A percentile compares a stretch with the other conserved stretches of the same genome.
These are phyloP conservation scores for Leccinum disarticulatum DNA, from an alignment of 768 basidiomycete species.

Conservation along the genomic window DNA sequence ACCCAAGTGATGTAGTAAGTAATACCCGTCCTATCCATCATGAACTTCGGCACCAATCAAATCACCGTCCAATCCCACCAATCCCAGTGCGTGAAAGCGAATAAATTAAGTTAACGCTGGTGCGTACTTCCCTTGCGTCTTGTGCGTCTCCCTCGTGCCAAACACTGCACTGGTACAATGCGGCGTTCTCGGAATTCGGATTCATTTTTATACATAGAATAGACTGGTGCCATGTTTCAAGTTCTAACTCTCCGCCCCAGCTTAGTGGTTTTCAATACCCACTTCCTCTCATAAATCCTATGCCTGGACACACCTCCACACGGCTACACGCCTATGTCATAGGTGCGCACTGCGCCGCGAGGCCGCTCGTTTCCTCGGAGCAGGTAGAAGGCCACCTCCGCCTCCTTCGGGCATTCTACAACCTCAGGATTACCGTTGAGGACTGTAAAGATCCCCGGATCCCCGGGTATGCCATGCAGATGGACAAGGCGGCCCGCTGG, in stretches of 20 bases:
- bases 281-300: background rate
- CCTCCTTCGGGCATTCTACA: conserved; percentile 34
- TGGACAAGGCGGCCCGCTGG: conserved; percentile 35
- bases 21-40: background rate
- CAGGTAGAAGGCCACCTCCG: conserved; percentile 37
- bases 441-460: conserved; percentile 28
- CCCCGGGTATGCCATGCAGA: conserved; percentile 23
- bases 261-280: background rate
- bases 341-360: conserved; percentile 15
- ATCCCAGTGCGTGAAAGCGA: background rate
- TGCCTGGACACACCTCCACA: background rate
- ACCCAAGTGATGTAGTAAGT: conserved; percentile 1
- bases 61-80: background rate
- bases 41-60: conserved; percentile 1
- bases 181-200: conserved; percentile 1
- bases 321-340: conserved; percentile 16
- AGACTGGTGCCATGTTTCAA: conserved; percentile 10
- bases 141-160: background rate
- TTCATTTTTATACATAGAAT: conserved; percentile 10
- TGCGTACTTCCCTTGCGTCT: background rate
- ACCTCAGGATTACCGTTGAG: conserved; percentile 31
- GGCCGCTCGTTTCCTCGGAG: conserved; percentile 31
- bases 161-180: conserved; percentile 10
- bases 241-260: background rate
- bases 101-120: background rate